Evolutionary conservation across 2,329 filamentous ascomycete species (phyloP).

Genomic region (Arthrinium phaeospermum): DNA sequence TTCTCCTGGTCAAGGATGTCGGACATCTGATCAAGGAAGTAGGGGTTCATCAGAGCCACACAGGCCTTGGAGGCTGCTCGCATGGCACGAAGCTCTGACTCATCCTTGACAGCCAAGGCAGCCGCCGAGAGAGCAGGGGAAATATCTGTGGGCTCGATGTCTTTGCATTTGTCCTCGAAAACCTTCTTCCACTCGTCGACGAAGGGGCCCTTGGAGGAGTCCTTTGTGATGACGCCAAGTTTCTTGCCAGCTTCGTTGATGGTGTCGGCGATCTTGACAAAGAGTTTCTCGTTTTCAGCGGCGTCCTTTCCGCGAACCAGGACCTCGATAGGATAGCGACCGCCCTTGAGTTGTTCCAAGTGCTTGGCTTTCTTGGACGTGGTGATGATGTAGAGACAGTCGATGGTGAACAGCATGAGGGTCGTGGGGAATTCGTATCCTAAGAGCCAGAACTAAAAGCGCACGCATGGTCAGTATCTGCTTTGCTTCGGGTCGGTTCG

Average conservation of each 20-base stretch:
- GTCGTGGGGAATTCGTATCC: conserved; percentile 99
- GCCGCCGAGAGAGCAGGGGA: conserved; percentile 79
- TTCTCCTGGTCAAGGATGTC: conserved; percentile 94
- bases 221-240: conserved; percentile 85
- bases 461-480: conserved; percentile 32
- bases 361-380: conserved; percentile 98
- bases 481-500: background rate
- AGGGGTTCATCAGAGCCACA: conserved; percentile 92
- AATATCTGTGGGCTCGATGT: conserved; percentile 88
- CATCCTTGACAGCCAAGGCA: conserved; percentile 92
- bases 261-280: conserved; percentile 79
- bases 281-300: conserved; percentile 89
- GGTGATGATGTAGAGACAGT: conserved; percentile 89
- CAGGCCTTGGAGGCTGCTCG: conserved; percentile 93
- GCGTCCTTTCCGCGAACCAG: conserved; percentile 90
- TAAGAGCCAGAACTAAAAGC: conserved; percentile 86
- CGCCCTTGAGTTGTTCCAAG: conserved; percentile 87
- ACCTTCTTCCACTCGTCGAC: conserved; percentile 94
- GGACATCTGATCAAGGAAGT: conserved; percentile 98
- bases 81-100: conserved; percentile 91
- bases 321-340: conserved; percentile 91
- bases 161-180: conserved; percentile 79
- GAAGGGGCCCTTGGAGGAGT: conserved; percentile 84
- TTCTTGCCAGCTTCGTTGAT: conserved; percentile 93
- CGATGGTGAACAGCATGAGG: conserved; percentile 87